Conservation (phyloP, 345 rosid genomes). For the Camelina neglecta region DNA sequence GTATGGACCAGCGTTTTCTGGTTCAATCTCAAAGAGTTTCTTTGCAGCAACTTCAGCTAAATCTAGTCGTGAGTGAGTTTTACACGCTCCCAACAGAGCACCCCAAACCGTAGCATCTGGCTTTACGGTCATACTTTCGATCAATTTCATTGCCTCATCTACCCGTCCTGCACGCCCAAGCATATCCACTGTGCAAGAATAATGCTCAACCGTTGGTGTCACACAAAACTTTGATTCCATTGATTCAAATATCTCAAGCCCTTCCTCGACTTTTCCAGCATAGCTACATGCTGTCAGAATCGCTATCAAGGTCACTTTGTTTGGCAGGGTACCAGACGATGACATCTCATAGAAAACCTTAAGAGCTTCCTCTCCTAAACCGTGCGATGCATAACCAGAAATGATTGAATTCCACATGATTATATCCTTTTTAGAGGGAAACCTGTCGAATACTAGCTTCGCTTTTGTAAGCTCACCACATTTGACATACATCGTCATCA, state of each 20-base stretch:
- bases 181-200: slow-evolving; percentile 85
- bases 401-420: slow-evolving; percentile 89
- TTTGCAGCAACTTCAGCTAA: slow-evolving; percentile 77
- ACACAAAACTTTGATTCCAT: slow-evolving; percentile 63
- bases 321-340: slow-evolving; percentile 56
- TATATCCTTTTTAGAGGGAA: slow-evolving; percentile 61
- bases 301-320: slow-evolving; percentile 75
- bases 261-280: slow-evolving; percentile 70
- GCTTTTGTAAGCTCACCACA: slow-evolving; percentile 76
- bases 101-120: slow-evolving; percentile 90
- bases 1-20: slow-evolving; percentile 70
- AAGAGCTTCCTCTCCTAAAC: slow-evolving; percentile 71
- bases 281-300: slow-evolving; percentile 86
- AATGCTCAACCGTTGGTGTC: slow-evolving; percentile 63
- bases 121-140: slow-evolving; percentile 65
- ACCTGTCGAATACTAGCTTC: slow-evolving; percentile 65
- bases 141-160: slow-evolving; percentile 67
- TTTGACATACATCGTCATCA: slow-evolving; percentile 81
- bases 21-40: slow-evolving; percentile 68
- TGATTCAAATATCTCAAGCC: slow-evolving; percentile 62
- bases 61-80: slow-evolving; percentile 64
- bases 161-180: slow-evolving; percentile 77
- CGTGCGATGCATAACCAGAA: slow-evolving; percentile 78
- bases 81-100: slow-evolving; percentile 77
- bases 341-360: slow-evolving; percentile 66